These are phyloP conservation scores for Platanus orientalis DNA, from an alignment of 164 flowering plant genomes.

Conservation along the genomic window DNA sequence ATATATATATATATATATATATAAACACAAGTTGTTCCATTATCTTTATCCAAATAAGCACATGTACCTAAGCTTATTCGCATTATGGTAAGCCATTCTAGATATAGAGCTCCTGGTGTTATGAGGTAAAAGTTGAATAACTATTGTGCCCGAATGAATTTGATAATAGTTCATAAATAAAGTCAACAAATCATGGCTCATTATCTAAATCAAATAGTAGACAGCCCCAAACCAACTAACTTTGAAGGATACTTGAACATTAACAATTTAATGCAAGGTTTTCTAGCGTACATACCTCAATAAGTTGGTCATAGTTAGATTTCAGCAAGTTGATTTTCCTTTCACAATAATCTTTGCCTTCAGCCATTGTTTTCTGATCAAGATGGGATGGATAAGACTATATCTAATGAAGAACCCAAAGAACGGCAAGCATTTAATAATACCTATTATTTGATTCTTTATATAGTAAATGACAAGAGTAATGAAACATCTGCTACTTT, in stretches of 20 bases:
- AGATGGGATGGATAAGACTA: background rate
- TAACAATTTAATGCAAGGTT: background rate
- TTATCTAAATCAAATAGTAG: background rate
- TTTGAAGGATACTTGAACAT: background rate
- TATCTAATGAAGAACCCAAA: background rate
- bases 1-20: too few relatives aligned
- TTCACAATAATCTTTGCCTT: conserved; percentile 88
- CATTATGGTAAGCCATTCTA: too few relatives aligned
- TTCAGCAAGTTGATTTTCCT: conserved; percentile 79
- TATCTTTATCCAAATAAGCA: too few relatives aligned
- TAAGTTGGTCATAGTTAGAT: conserved; percentile 82
- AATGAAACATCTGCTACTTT: too few relatives aligned
- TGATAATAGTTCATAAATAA: background rate
- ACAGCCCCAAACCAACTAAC: background rate
- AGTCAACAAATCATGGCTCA: background rate
- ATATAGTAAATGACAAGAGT: background rate
- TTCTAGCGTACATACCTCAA: conserved; percentile 57
- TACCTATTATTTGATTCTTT: background rate
- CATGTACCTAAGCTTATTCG: too few relatives aligned
- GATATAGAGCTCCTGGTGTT: too few relatives aligned
- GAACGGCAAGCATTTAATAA: background rate
- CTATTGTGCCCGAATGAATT: too few relatives aligned
- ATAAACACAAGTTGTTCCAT: too few relatives aligned
- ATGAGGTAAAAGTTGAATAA: too few relatives aligned
- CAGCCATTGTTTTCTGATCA: conserved; percentile 79